Base-by-base conservation (phyloP, 176 grass and related monocot species). In the Eremochloa ophiuroides region DNA sequence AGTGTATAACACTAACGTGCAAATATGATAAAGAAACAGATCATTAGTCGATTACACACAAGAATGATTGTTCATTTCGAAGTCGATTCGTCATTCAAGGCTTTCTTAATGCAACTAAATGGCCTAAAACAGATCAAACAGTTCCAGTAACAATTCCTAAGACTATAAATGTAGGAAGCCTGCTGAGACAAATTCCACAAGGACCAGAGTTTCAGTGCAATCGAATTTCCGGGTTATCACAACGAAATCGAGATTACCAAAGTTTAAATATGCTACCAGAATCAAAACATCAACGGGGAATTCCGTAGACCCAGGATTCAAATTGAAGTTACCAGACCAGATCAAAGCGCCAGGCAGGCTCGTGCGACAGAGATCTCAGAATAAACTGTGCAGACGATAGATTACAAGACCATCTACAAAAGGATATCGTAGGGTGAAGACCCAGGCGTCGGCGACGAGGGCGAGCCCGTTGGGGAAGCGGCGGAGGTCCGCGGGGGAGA, bases 381-480 rank as follows among this genome's bases (percentile, higher is more conserved):
- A n/a, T 34, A 42, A 1, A 47, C 2, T 8, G 6, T 15, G 27
- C 28, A 34, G n/a, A 44, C 37, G 4, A 71, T 0, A 60, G 29
- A 27, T 60, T 3, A 27, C 20, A 31, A 59, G 75, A 76, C 73
- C 61, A 73, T 50, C 37, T 65, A 79, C 10, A 86, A 93, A 94
- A 98, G 96, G 96, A 95, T 98, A 98, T 98, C 90, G 89, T n/a
- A 98, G 71, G 66, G 86, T 88, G 79, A 98, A 91, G 79, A 98
- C 96, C 79, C 81, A 83, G 79, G 80, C 60, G 73, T 98, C 90
- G 44, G 93, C 93, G 71, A 95, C 84, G 74, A 95, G 28, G 66
- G 85, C 90, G 85, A 91, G 82, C 35, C 27, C 64, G 69, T 83
- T 77, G 70, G 82, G 46, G 63, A 91, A 93, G 71, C 85, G 89